Evolutionary conservation across 306 rosid genomes (phyloP).

Genomic region (Potentilla sterilis): DNA sequence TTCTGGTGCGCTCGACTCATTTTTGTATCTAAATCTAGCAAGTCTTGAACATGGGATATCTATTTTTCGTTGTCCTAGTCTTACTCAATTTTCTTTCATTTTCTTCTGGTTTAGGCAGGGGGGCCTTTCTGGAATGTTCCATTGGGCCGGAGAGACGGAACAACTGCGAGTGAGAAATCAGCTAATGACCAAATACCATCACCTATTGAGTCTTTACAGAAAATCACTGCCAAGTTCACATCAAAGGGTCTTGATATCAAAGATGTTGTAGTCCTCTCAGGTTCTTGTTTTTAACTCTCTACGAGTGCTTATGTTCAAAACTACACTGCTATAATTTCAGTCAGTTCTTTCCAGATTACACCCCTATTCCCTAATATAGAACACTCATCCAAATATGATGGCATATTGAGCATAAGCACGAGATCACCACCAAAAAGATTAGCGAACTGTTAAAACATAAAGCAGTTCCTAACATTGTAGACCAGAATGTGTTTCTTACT

Average conservation of each 20-base stretch:
- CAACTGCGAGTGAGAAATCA: constrained; percentile 41
- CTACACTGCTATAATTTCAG: neutral
- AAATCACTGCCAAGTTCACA: constrained; percentile 54
- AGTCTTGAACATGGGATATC: neutral
- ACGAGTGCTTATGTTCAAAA: neutral
- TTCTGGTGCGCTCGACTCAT: constrained; percentile 29
- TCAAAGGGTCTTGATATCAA: constrained; percentile 63
- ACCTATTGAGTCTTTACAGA: constrained; percentile 51
- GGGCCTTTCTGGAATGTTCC: constrained; percentile 60
- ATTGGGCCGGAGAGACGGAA: constrained; percentile 62
- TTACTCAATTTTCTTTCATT: neutral
- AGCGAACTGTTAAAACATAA: neutral
- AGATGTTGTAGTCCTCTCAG: constrained; percentile 75
- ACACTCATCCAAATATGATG: neutral
- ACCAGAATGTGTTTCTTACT: neutral
- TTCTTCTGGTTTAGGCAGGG: constrained; percentile 36
- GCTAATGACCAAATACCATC: constrained; percentile 58
- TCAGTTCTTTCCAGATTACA: neutral
- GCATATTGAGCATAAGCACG: neutral
- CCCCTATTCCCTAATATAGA: neutral
- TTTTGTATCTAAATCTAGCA: neutral
- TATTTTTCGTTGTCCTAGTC: too few species aligned
- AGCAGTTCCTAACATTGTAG: neutral
- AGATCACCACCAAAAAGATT: neutral
- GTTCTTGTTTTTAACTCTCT: constrained; percentile 29